Evolutionary conservation across 345 rosid species (phyloP).

Genomic region (Gossypium arboreum): DNA sequence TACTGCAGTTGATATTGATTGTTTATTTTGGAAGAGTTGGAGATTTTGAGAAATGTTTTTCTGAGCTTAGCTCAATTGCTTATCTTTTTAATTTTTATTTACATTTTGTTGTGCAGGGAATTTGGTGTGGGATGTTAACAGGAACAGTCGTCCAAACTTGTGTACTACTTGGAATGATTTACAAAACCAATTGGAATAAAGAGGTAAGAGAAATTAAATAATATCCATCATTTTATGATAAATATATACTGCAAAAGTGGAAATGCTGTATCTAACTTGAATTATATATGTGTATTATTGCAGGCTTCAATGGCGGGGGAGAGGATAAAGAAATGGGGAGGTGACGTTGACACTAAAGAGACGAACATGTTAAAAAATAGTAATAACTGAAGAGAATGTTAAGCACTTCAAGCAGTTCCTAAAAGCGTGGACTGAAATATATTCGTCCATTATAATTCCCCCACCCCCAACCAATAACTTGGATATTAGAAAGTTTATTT

Average conservation of each 20-base stretch:
- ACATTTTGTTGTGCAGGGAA: conserved; percentile 40
- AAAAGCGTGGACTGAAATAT: no score
- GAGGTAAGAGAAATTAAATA: conserved; percentile 33
- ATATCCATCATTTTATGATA: not conserved
- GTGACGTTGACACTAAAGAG: conserved; percentile 21
- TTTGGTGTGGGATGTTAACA: conserved; percentile 68
- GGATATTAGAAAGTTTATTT: no score
- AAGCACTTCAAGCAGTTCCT: no score
- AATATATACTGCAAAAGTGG: not conserved
- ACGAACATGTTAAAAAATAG: not conserved
- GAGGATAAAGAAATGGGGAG: conserved; percentile 77
- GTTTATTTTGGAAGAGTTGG: conserved; percentile 4
- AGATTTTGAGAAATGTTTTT: no score
- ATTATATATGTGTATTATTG: not conserved
- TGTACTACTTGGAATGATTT: conserved; percentile 52
- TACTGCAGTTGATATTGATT: no score
- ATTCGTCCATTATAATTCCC: no score
- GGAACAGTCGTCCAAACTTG: conserved; percentile 61
- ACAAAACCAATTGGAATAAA: conserved; percentile 60
- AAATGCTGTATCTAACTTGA: not conserved
- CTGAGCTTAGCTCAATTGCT: conserved; percentile 16
- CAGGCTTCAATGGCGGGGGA: conserved; percentile 70
- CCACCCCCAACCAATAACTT: no score
- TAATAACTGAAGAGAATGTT: not conserved
- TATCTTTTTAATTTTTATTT: not conserved